A percentile compares a stretch with the other conserved stretches of the same genome.
Conservation (phyloP, 2,329 filamentous ascomycete species). For the Chaetomium globosum region DNA sequence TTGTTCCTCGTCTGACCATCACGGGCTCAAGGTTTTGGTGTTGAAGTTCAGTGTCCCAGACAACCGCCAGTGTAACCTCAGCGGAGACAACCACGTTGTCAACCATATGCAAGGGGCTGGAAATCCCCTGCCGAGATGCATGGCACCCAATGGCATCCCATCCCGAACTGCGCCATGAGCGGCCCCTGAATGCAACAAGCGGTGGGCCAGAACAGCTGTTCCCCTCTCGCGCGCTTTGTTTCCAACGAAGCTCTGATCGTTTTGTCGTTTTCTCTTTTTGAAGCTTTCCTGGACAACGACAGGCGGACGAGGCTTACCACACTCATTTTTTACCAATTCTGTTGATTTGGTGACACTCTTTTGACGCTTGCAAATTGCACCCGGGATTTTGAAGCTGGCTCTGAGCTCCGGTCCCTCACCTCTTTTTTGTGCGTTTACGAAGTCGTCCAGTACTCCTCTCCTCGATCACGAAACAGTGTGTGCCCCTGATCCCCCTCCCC, state of each 20-base stretch:
- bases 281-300: slow-evolving; percentile 12
- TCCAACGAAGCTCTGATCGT: slow-evolving; percentile 9
- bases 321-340: slow-evolving; percentile 25
- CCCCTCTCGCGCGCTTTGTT: slow-evolving; percentile 19
- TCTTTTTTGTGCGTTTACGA: slow-evolving; percentile 30
- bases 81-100: slow-evolving; percentile 15
- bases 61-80: not conserved
- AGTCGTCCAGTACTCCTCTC: slow-evolving; percentile 30
- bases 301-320: slow-evolving; percentile 20
- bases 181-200: slow-evolving; percentile 35
- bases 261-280: slow-evolving; percentile 13
- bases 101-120: slow-evolving; percentile 21
- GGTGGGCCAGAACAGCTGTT: slow-evolving; percentile 24
- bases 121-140: slow-evolving; percentile 27
- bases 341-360: slow-evolving; percentile 24
- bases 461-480: slow-evolving; percentile 35
- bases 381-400: slow-evolving; percentile 6
- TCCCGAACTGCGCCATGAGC: slow-evolving; percentile 18
- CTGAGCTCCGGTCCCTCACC: slow-evolving; percentile 17
- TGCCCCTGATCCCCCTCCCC: slow-evolving; percentile 38
- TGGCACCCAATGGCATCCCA: slow-evolving; percentile 30
- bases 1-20: not conserved
- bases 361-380: slow-evolving; percentile 10
- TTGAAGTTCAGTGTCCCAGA: not conserved
- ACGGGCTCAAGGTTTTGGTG: not conserved